These are phyloP conservation scores for Cladorrhinum sp. DNA, from an alignment of 2,329 filamentous ascomycete species.

Conservation along the genomic window DNA sequence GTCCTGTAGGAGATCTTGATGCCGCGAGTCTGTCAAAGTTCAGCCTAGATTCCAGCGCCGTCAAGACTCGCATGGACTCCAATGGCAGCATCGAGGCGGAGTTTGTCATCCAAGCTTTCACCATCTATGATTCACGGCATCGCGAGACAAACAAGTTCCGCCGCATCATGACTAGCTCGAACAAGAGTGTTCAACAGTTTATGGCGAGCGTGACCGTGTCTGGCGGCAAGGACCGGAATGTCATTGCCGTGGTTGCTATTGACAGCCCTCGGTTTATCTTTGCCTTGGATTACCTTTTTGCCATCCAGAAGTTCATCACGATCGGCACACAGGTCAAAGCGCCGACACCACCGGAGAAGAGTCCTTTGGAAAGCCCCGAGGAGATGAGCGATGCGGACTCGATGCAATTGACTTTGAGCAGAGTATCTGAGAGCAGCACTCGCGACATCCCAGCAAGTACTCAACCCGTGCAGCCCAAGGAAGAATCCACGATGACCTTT, in stretches of 20 bases:
- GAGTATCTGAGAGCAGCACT: slow-evolving; percentile 33
- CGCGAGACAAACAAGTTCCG: slow-evolving; percentile 92
- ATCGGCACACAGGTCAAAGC: slow-evolving; percentile 68
- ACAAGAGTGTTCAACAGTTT: slow-evolving; percentile 92
- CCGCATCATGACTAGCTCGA: slow-evolving; percentile 96
- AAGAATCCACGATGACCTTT: slow-evolving; percentile 60
- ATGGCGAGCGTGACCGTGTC: slow-evolving; percentile 97
- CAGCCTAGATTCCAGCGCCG: slow-evolving; percentile 84
- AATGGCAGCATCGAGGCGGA: slow-evolving; percentile 91
- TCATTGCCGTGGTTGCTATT: slow-evolving; percentile 89
- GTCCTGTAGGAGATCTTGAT: slow-evolving; percentile 75
- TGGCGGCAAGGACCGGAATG: slow-evolving; percentile 71
- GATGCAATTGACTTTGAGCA: slow-evolving; percentile 45
- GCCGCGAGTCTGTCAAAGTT: slow-evolving; percentile 87
- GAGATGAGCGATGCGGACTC: slow-evolving; percentile 58
- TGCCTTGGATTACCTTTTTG: slow-evolving; percentile 91
- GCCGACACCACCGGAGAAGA: slow-evolving; percentile 48
- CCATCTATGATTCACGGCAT: slow-evolving; percentile 86
- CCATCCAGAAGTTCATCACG: slow-evolving; percentile 78
- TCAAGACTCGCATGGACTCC: slow-evolving; percentile 90
- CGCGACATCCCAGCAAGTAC: slow-evolving; percentile 14
- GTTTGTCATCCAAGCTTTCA: slow-evolving; percentile 89
- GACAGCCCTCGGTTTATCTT: slow-evolving; percentile 95
- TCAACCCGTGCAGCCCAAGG: slow-evolving; percentile 14
- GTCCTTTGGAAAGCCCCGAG: slow-evolving; percentile 54